phyloP scores from a whole-genome alignment of 352 stramenopile genomes.

The Thalassiosira gravida region DNA sequence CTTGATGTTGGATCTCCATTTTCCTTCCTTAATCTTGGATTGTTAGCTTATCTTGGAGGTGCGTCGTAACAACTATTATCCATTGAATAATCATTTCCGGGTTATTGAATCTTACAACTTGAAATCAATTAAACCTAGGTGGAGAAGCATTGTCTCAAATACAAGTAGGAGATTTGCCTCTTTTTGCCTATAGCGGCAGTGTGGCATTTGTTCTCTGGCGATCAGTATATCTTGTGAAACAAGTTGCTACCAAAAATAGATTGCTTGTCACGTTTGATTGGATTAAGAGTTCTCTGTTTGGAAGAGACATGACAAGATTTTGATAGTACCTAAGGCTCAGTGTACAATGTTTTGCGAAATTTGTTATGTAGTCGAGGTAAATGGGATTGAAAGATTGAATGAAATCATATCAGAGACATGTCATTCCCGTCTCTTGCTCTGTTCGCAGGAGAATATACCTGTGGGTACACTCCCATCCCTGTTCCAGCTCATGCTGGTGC shows the following conservation, averaged over 20 bases:
- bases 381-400: no score
- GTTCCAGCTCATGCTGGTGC: no score
- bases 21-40: conserved; percentile 78
- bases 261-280: conserved; percentile 87
- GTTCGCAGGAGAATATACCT: no score
- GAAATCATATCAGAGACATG: no score
- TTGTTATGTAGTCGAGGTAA: no score
- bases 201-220: conserved; percentile 86
- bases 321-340: no score
- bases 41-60: conserved; percentile 76
- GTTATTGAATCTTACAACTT: no score
- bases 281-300: conserved; percentile 85
- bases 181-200: conserved; percentile 74
- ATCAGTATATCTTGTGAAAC: conserved; percentile 88
- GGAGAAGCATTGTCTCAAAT: conserved; percentile 72
- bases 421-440: no score
- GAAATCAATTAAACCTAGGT: not conserved
- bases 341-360: no score
- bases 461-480: no score
- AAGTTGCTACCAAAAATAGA: conserved; percentile 86
- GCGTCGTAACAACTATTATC: no score
- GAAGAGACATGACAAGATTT: conserved; percentile 80
- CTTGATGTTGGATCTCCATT: conserved; percentile 69
- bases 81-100: no score
- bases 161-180: conserved; percentile 67